These are phyloP conservation scores for Cryphonectria radicalis DNA, from an alignment of 2,329 filamentous ascomycete species.

Conservation along the genomic window DNA sequence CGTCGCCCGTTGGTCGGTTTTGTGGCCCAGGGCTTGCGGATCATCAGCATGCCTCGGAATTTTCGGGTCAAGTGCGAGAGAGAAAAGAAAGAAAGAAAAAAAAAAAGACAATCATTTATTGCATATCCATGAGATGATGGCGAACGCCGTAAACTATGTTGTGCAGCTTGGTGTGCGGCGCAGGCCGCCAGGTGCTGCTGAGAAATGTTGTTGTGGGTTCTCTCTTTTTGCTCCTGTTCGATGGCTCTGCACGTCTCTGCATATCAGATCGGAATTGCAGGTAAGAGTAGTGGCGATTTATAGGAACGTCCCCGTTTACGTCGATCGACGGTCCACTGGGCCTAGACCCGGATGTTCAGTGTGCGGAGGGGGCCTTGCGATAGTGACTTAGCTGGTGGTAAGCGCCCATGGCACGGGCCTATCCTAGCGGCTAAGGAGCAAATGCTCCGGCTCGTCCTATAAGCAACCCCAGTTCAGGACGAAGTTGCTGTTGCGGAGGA, in stretches of 20 bases:
- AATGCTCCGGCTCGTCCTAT: conserved; percentile 40
- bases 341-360: conserved; percentile 6
- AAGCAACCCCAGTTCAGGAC: conserved; percentile 24
- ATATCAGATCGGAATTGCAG: not conserved
- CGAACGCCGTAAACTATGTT: not conserved
- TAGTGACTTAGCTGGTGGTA: conserved; percentile 19
- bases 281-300: conserved; percentile 13
- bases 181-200: not conserved
- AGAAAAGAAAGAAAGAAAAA: not conserved
- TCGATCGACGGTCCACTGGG: conserved; percentile 24
- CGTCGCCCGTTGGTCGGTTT: not conserved
- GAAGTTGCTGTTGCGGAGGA: conserved; percentile 32
- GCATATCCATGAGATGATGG: not conserved
- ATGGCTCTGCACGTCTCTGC: not conserved
- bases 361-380: conserved; percentile 7
- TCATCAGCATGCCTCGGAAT: conserved; percentile 18
- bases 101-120: not conserved
- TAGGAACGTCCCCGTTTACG: conserved; percentile 3
- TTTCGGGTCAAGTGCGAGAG: conserved; percentile 16
- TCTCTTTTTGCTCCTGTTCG: not conserved
- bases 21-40: not conserved
- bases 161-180: not conserved
- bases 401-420: conserved; percentile 36
- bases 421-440: conserved; percentile 39
- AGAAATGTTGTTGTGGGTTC: not conserved